Evolutionary conservation across 108 stramenopile species (phyloP).

Genomic region (Skeletonema potamos): DNA sequence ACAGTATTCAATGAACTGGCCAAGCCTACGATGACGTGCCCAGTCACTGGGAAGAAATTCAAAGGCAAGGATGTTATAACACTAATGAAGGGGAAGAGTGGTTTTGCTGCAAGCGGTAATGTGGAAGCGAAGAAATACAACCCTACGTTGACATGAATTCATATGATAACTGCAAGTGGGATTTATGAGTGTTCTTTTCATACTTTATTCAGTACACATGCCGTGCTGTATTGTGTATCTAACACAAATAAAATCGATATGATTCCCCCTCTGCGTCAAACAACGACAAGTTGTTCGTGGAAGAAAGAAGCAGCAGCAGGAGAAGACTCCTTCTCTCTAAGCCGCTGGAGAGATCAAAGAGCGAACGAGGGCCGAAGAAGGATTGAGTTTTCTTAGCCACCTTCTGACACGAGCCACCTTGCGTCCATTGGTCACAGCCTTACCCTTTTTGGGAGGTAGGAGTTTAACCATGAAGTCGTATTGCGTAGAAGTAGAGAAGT

Average conservation of each 20-base stretch:
- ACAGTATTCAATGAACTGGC: constrained; percentile 65
- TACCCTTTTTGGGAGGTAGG: background rate
- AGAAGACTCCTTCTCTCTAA: background rate
- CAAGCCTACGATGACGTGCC: constrained; percentile 61
- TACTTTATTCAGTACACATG: too few relatives aligned
- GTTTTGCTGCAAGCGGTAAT: constrained; percentile 70
- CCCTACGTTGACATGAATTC: constrained; percentile 68
- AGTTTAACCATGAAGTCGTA: too few relatives aligned
- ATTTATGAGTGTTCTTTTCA: background rate
- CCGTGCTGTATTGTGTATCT: too few relatives aligned
- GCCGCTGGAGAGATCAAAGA: background rate
- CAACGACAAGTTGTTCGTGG: too few relatives aligned
- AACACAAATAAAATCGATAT: too few relatives aligned
- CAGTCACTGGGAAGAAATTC: constrained; percentile 75
- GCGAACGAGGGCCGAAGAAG: background rate
- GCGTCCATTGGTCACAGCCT: background rate
- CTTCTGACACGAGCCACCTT: background rate
- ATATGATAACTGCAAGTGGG: background rate
- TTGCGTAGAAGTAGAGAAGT: background rate
- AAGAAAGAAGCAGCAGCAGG: too few relatives aligned
- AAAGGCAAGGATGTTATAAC: constrained; percentile 67
- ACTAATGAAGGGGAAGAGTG: constrained; percentile 67
- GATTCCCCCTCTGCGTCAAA: too few relatives aligned
- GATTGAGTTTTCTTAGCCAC: background rate
- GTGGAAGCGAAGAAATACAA: constrained; percentile 72